These are phyloP conservation scores for Mycena vulgaris DNA, from an alignment of 768 basidiomycete species.

Conservation along the genomic window DNA sequence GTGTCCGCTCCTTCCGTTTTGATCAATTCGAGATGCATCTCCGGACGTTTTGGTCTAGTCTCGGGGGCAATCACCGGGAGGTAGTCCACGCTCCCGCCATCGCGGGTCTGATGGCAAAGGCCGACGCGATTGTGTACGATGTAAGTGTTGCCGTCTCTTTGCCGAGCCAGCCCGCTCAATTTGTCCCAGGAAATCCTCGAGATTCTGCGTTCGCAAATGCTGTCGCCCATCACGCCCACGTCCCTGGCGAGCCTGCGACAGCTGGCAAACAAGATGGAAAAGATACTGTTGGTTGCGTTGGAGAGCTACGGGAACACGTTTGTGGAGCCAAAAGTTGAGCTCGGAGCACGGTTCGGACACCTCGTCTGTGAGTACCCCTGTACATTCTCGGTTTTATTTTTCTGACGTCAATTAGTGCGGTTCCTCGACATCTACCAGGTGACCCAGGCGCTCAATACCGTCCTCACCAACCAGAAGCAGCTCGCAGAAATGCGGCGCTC, in stretches of 20 bases:
- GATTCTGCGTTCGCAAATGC: constrained; percentile 86
- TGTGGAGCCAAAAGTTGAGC: constrained; percentile 92
- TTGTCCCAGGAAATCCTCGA: constrained; percentile 85
- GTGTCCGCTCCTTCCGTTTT: constrained; percentile 82
- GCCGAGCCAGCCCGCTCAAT: constrained; percentile 37
- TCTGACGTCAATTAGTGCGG: constrained; percentile 68
- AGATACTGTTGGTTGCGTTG: constrained; percentile 84
- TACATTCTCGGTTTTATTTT: background rate
- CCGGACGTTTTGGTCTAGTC: constrained; percentile 86
- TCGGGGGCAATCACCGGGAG: constrained; percentile 84
- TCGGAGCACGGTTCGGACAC: constrained; percentile 93
- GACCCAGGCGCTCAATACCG: constrained; percentile 90
- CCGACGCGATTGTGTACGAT: constrained; percentile 92
- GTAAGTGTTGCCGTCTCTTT: constrained; percentile 63
- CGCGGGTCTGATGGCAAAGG: constrained; percentile 90
- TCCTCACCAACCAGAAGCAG: constrained; percentile 90
- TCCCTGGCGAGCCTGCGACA: constrained; percentile 82
- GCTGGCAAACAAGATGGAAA: constrained; percentile 93
- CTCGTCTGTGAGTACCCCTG: constrained; percentile 78
- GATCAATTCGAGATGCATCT: constrained; percentile 93
- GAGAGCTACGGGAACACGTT: constrained; percentile 91
- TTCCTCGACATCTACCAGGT: constrained; percentile 95
- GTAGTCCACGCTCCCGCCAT: constrained; percentile 92
- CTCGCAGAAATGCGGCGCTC: constrained; percentile 89
- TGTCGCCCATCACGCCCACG: constrained; percentile 78